Conservation (phyloP, 2,329 filamentous ascomycete species). For the Pezicula radicicola region DNA sequence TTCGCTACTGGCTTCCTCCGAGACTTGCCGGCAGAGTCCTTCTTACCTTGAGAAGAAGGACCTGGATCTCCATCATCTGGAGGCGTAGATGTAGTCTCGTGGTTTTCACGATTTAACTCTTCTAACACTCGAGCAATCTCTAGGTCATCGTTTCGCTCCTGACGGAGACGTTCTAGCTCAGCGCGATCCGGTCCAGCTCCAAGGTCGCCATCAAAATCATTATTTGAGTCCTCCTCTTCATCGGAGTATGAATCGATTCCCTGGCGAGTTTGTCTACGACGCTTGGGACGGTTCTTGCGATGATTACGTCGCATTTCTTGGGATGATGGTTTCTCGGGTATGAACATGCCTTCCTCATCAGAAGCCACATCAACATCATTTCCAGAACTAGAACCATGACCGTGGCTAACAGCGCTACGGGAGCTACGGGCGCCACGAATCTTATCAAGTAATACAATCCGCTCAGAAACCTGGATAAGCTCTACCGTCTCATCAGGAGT, state of each 20-base stretch:
- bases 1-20: constrained; percentile 17
- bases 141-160: too few species aligned
- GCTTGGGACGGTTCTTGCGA: neutral
- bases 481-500: constrained; percentile 2
- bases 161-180: too few species aligned
- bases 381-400: too few species aligned
- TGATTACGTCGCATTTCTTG: neutral
- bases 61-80: neutral
- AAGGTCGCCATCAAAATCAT: too few species aligned
- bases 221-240: neutral
- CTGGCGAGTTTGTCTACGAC: too few species aligned
- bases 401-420: neutral
- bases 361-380: neutral
- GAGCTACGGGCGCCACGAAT: neutral
- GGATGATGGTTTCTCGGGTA: constrained; percentile 6
- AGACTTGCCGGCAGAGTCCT: constrained; percentile 8
- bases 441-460: constrained; percentile 3
- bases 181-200: too few species aligned
- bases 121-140: constrained; percentile 8
- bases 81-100: neutral
- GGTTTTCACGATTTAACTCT: neutral
- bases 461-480: constrained; percentile 6
- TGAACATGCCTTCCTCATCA: constrained; percentile 13
- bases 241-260: neutral
- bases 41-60: constrained; percentile 3